These are phyloP conservation scores for Acanthamoeba castellanii DNA, from an alignment of 208 protist genomes.

Conservation along the genomic window DNA sequence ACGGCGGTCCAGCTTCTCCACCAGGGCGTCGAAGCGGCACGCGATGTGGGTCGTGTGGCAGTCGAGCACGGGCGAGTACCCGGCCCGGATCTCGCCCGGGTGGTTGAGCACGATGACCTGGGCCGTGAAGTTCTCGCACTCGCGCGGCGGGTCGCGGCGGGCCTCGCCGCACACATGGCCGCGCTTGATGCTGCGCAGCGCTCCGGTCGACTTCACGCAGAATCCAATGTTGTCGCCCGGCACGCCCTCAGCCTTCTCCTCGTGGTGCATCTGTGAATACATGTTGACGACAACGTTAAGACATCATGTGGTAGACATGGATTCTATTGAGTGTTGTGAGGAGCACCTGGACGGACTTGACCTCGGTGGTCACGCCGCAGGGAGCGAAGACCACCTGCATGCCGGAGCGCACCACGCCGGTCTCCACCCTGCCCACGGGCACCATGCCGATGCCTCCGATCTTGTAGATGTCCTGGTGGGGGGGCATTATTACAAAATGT, in stretches of 20 bases:
- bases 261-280: slow-evolving; percentile 92
- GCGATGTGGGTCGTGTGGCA: slow-evolving; percentile 96
- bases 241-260: slow-evolving; percentile 80
- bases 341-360: slow-evolving; percentile 90
- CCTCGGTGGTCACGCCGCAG: slow-evolving; percentile 85
- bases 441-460: slow-evolving; percentile 97
- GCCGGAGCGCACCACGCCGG: slow-evolving; percentile 87
- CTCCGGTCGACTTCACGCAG: slow-evolving; percentile 92
- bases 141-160: slow-evolving; percentile 79
- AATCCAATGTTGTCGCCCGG: slow-evolving; percentile 91
- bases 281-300: too few relatives aligned
- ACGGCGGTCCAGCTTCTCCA: slow-evolving; percentile 94
- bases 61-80: slow-evolving; percentile 94
- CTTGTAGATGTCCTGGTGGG: slow-evolving; percentile 93
- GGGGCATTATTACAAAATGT: too few relatives aligned
- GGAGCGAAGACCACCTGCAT: slow-evolving; percentile 90
- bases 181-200: slow-evolving; percentile 93
- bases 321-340: neutral
- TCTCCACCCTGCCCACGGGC: slow-evolving; percentile 94
- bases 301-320: slow-evolving; percentile 67
- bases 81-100: slow-evolving; percentile 93
- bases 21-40: slow-evolving; percentile 93
- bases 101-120: slow-evolving; percentile 96
- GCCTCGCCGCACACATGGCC: slow-evolving; percentile 87
- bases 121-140: slow-evolving; percentile 90